Evolutionary conservation across 257 asterid genomes (phyloP).

Genomic region (Nicotiana tomentosiformis): DNA sequence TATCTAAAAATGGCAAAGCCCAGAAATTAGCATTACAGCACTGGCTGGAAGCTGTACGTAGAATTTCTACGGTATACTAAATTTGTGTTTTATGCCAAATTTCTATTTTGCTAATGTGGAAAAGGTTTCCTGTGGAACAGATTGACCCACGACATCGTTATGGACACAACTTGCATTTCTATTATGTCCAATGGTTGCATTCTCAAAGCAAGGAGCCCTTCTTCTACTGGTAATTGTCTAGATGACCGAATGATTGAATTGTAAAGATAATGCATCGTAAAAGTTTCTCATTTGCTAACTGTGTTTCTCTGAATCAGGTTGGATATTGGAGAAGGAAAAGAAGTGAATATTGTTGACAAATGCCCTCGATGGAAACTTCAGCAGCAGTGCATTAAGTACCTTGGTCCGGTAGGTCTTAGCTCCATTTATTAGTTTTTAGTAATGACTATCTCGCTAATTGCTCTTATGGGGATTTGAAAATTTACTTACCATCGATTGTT

Average conservation of each 20-base stretch:
- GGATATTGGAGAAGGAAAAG: slow-evolving; percentile 93
- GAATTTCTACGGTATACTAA: neutral
- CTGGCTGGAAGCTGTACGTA: slow-evolving; percentile 96
- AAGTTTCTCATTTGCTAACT: neutral
- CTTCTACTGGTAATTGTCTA: slow-evolving; percentile 72
- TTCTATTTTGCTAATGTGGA: slow-evolving; percentile 17
- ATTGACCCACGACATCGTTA: slow-evolving; percentile 96
- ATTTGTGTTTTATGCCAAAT: neutral
- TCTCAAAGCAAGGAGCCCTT: slow-evolving; percentile 92
- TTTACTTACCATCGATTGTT: neutral
- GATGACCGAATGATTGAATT: neutral
- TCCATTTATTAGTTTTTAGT: neutral
- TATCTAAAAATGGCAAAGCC: slow-evolving; percentile 78
- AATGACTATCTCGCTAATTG: neutral
- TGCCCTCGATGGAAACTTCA: slow-evolving; percentile 88
- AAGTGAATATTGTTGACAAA: slow-evolving; percentile 61
- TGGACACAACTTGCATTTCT: slow-evolving; percentile 91
- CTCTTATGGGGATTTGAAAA: neutral
- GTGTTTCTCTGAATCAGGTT: slow-evolving; percentile 44
- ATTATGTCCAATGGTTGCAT: slow-evolving; percentile 70
- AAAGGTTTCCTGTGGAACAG: slow-evolving; percentile 26
- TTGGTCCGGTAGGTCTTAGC: slow-evolving; percentile 63
- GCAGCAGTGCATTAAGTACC: slow-evolving; percentile 94
- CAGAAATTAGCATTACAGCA: slow-evolving; percentile 91
- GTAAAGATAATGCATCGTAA: neutral